phyloP scores from a whole-genome alignment of 2,329 filamentous ascomycete species.

The Paecilomyces variotii region DNA sequence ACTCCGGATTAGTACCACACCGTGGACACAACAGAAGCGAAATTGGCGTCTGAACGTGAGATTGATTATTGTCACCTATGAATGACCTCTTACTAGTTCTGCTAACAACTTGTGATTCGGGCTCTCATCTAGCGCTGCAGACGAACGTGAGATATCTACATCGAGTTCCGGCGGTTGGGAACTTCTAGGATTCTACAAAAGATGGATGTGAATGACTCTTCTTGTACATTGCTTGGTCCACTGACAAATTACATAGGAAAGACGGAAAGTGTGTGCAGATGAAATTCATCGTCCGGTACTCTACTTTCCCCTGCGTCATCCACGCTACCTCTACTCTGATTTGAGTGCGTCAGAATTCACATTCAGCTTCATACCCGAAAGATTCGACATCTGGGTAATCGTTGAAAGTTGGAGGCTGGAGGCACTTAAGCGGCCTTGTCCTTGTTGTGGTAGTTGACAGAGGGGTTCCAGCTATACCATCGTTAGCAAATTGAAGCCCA shows the following conservation, averaged over 20 bases:
- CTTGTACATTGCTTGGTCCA: neutral
- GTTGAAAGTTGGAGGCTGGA: neutral
- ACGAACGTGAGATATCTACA: neutral
- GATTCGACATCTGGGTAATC: neutral
- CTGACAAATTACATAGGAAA: neutral
- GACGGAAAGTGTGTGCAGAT: neutral
- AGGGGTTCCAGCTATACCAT: conserved; percentile 72
- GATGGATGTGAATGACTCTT: neutral
- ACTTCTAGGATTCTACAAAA: neutral
- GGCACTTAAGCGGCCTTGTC: conserved; percentile 52
- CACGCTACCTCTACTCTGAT: neutral
- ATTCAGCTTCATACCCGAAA: neutral
- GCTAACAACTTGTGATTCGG: neutral
- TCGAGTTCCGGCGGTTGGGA: neutral
- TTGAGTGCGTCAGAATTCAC: neutral
- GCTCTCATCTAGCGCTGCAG: neutral
- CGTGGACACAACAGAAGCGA: neutral
- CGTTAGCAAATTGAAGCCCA: conserved; percentile 9
- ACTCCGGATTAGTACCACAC: too few species aligned
- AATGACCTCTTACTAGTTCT: neutral
- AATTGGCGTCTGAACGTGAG: neutral
- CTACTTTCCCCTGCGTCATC: neutral
- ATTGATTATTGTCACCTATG: neutral
- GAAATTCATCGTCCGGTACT: neutral
- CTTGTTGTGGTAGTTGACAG: conserved; percentile 96